A percentile compares a stretch with the other conserved stretches of the same genome.
phyloP scores from a whole-genome alignment of 2,329 filamentous ascomycete species.

The Beauveria caledonica region DNA sequence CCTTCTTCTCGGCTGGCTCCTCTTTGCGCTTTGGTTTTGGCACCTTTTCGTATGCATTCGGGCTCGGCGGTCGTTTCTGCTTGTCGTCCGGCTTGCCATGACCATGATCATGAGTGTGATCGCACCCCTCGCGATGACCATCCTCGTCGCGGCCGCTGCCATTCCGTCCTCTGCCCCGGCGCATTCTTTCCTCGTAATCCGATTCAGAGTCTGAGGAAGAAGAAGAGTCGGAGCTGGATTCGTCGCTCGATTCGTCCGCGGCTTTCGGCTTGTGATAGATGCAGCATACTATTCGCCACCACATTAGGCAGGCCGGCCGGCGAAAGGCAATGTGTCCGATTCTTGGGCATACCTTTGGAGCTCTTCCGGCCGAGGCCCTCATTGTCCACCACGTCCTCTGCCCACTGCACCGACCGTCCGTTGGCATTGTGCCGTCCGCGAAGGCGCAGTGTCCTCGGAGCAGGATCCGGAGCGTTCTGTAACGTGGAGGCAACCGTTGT shows the following conservation, averaged over 20 bases:
- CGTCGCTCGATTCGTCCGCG: conserved; percentile 73
- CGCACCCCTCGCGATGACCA: conserved; percentile 17
- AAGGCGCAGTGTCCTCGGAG: conserved; percentile 40
- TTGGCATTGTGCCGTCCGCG: conserved; percentile 39
- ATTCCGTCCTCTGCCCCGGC: conserved; percentile 25
- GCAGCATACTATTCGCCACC: conserved; percentile 68
- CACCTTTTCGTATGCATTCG: conserved; percentile 76
- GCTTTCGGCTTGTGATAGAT: conserved; percentile 87
- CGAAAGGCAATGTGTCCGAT: not conserved
- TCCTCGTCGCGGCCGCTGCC: conserved; percentile 32
- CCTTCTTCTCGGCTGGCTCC: conserved; percentile 16
- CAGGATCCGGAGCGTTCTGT: conserved; percentile 19
- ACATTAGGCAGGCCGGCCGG: not conserved
- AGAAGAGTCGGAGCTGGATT: conserved; percentile 48
- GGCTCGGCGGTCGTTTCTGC: conserved; percentile 50
- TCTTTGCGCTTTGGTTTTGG: conserved; percentile 37
- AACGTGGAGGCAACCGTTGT: conserved; percentile 15
- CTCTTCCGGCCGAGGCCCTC: conserved; percentile 90
- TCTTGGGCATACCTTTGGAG: conserved; percentile 63
- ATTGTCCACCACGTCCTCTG: conserved; percentile 88
- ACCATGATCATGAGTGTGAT: conserved; percentile 27
- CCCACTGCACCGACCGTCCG: conserved; percentile 74
- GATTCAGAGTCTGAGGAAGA: conserved; percentile 36
- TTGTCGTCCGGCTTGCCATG: conserved; percentile 24
- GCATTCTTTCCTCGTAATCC: conserved; percentile 35